Conservation (phyloP, 805 yeast genomes). For the Nakazawaea populi region DNA sequence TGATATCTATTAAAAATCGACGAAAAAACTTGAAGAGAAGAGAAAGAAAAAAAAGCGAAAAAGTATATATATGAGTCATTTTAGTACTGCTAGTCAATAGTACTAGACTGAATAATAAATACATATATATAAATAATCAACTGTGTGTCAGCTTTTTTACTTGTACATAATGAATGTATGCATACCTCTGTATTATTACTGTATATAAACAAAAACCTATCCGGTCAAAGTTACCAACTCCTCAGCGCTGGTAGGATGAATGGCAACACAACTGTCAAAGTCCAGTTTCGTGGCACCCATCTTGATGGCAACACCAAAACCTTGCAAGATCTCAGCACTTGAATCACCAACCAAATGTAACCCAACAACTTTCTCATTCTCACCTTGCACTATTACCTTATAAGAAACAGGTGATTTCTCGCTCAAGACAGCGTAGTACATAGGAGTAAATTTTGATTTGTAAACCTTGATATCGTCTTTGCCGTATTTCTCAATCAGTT, state of each 20-base stretch:
- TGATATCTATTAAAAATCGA: background rate
- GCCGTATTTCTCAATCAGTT: constrained; percentile 77
- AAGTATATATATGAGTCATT: too few species aligned
- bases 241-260: constrained; percentile 98
- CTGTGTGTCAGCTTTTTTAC: too few species aligned
- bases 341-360: constrained; percentile 89
- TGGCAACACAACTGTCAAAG: constrained; percentile 94
- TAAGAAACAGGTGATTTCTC: constrained; percentile 83
- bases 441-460: constrained; percentile 77
- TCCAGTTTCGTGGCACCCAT: constrained; percentile 99
- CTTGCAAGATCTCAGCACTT: constrained; percentile 91
- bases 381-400: constrained; percentile 73
- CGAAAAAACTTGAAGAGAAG: background rate
- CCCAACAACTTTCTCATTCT: constrained; percentile 91
- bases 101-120: too few species aligned
- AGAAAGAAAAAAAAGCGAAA: background rate
- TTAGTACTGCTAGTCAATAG: too few species aligned
- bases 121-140: too few species aligned
- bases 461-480: constrained; percentile 74
- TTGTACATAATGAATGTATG: background rate
- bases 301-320: constrained; percentile 95
- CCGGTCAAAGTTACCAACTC: constrained; percentile 78
- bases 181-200: background rate
- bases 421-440: constrained; percentile 87
- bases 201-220: background rate